Base-by-base conservation (phyloP, 345 rosid genomes). In the Eucalyptus paniculata region DNA sequence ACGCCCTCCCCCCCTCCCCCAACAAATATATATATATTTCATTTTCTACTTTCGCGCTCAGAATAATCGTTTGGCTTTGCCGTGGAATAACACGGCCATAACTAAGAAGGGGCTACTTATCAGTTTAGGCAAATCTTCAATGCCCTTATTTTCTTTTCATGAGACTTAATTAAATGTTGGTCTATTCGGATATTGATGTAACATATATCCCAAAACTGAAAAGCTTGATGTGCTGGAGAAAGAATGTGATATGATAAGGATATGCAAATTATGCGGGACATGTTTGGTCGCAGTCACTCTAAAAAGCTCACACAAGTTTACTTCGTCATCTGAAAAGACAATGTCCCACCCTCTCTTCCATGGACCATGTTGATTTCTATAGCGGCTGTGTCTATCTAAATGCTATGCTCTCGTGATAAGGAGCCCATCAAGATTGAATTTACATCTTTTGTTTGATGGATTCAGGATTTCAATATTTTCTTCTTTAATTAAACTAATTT, bases 1-100 rank as follows among this genome's bases (percentile, higher is more conserved):
- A 4, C 16, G 16, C 19, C 7, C 6, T 0, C 18, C 3, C 17
- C 15, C 16, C 50, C 14, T 5, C 14, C 50, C 2, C 5, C 4
- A 49, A 37, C 37, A 37, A 2, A n/a, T n/a, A 42, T 1, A 50
- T 12, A 56, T 24, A 60, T 3, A 3, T 60, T 60, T 60, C 32
- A 28, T 60, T 62, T 62, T 62, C 72, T 14, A 62, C 8, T 62
- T 62, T 62, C 4, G 56, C 56, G 56, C 9, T 51, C 56, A 51
- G 56, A 51, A 18, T 7, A 51, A 8, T 21, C 54, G 54, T 18
- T 51, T 51, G 54, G 54, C 54, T 18, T 51, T 51, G 54, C 54
- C 54, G 54, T 51, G 54, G 54, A 18, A 51, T 51, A 51, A 51
- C 54, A 51, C 54, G 9, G 54, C 23, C 54, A 51, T 51, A 51